Evolutionary conservation across 129 eudicot genomes (phyloP).

Genomic region (Dittrichia graveolens): DNA sequence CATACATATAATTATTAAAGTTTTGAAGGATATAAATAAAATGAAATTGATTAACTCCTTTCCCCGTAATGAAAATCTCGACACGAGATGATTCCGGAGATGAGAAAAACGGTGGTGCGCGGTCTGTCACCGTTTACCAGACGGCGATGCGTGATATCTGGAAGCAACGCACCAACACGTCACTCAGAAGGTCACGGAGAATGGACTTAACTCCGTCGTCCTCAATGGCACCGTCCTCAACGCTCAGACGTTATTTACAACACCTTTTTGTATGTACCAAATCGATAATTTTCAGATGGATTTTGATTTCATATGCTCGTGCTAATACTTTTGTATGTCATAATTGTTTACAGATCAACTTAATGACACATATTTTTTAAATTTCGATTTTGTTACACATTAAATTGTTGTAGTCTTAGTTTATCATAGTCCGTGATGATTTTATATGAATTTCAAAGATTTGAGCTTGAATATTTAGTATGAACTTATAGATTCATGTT

Average conservation of each 20-base stretch:
- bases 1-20: too few relatives aligned
- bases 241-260: conserved; percentile 3
- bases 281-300: neutral
- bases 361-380: neutral
- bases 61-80: too few relatives aligned
- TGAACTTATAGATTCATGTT: too few relatives aligned
- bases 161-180: conserved; percentile 46
- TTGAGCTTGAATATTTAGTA: neutral
- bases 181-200: conserved; percentile 53
- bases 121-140: conserved; percentile 61
- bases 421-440: neutral
- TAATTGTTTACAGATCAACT: neutral
- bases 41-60: too few relatives aligned
- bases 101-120: conserved; percentile 51
- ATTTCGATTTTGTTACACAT: neutral
- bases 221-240: conserved; percentile 18
- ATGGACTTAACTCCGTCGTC: conserved; percentile 56
- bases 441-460: neutral
- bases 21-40: too few relatives aligned
- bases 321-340: neutral
- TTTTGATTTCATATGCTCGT: neutral
- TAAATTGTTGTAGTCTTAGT: neutral
- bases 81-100: conserved; percentile 34
- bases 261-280: neutral
- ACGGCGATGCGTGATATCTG: conserved; percentile 61